Base-by-base conservation (phyloP, 2,329 filamentous ascomycete genomes). In the Bipolaris cookei region DNA sequence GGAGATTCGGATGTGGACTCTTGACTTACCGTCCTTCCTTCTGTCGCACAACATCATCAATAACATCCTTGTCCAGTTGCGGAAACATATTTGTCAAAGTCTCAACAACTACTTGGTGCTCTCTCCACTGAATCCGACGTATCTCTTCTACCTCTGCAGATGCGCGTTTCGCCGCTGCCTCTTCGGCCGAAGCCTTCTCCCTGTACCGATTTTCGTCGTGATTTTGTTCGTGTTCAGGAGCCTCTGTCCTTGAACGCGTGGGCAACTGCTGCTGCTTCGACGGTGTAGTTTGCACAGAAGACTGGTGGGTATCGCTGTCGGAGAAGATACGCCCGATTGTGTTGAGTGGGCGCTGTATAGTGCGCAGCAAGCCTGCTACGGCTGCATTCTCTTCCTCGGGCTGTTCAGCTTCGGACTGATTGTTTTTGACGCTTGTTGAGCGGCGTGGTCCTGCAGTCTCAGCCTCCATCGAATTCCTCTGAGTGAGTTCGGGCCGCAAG, bases 61-160 rank as follows among this genome's bases (percentile, higher is more conserved):
- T 98, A 35, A 99, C 85, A 46, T 99, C 96, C 69, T 88, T 87
- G 76, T 99, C 95, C 48, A 99, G 81, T 72, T 96, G 92, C 0
- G 95, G 95, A 75, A 99, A 99, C 95, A 99, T 99, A 67, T 92
- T 90, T 45, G 91, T 88, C 55, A 99, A 80, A 34, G 95, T 98
- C 78, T 98, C 95, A 2, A 98, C 94, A 6, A 99, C 88, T 67
- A 92, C 94, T 51, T 86, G 83, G 77, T 98, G 93, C 81, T 99
- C 95, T 53, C 89, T 88, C 34, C 88, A 83, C 65, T 95, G 88
- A 58, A 98, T 86, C 14, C 90, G 83, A 63, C 92, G 86, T 6
- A 94, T 94, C 75, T 99, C 91, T 8, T 94, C 94, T 6, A 86
- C 86, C 76, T 98, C 94, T 0, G 91, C 92, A 65, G 90, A 96